Evolutionary conservation across 208 protist species (phyloP).

Genomic region (Trypanosoma caninum): DNA sequence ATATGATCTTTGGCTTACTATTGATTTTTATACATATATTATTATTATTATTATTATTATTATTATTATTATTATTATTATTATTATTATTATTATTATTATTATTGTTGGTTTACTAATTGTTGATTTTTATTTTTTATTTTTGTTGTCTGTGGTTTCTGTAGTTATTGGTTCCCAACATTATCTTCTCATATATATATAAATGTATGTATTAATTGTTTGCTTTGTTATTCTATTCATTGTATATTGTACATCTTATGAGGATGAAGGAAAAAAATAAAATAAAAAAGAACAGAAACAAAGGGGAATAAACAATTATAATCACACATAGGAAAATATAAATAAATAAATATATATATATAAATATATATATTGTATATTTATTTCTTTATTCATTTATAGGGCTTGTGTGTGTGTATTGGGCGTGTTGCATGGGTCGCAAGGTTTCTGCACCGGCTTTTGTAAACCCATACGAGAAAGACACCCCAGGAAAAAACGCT

Average conservation of each 20-base stretch:
- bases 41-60: not conserved
- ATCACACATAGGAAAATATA: too few species aligned
- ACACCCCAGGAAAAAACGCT: too few species aligned
- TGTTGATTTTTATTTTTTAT: too few species aligned
- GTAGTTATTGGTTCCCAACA: too few species aligned
- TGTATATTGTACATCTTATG: too few species aligned
- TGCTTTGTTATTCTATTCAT: not conserved
- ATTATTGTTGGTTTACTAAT: too few species aligned
- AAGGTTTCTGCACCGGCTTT: not conserved
- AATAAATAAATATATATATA: too few species aligned
- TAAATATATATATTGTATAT: not conserved
- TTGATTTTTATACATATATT: not conserved
- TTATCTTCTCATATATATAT: not conserved
- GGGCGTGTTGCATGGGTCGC: not conserved
- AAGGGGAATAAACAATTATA: not conserved
- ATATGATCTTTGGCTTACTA: not conserved
- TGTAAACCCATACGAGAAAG: slow-evolving; percentile 5
- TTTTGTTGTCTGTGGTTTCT: too few species aligned
- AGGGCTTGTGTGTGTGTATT: not conserved
- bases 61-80: too few species aligned
- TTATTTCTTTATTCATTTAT: not conserved
- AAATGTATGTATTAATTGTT: not conserved
- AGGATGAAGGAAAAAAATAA: not conserved
- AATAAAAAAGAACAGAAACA: not conserved
- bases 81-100: too few species aligned